Conservation (phyloP, 2,329 filamentous ascomycete species). For the Aspergillus unguis region DNA sequence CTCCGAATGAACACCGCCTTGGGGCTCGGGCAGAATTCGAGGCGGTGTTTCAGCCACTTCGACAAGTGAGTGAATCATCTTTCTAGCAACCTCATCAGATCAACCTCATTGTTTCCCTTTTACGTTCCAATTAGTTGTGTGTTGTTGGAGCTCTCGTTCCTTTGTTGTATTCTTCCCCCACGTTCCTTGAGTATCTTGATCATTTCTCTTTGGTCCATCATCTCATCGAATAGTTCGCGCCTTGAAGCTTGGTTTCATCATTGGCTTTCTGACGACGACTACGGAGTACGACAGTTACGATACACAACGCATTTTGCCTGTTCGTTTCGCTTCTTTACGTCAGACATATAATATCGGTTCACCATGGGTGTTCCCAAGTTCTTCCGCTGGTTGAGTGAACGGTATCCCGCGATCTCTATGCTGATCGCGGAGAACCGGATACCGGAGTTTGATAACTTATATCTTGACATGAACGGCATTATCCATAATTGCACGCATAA, state of each 20-base stretch:
- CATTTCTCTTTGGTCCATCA: slow-evolving; percentile 17
- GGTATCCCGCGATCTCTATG: slow-evolving; percentile 97
- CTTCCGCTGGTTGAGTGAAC: slow-evolving; percentile 98
- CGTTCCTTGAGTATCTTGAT: slow-evolving; percentile 20
- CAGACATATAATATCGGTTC: slow-evolving; percentile 21
- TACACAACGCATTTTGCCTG: slow-evolving; percentile 8
- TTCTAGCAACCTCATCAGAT: background rate
- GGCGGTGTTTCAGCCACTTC: slow-evolving; percentile 8
- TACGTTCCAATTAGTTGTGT: slow-evolving; percentile 6
- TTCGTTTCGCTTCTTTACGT: background rate
- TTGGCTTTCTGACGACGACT: slow-evolving; percentile 22
- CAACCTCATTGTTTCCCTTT: slow-evolving; percentile 1
- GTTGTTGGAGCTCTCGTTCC: slow-evolving; percentile 14
- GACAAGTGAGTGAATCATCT: slow-evolving; percentile 12
- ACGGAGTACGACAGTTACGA: slow-evolving; percentile 22
- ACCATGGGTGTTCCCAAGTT: slow-evolving; percentile 76
- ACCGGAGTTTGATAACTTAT: slow-evolving; percentile 97
- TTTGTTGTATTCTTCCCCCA: slow-evolving; percentile 18
- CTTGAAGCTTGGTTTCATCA: slow-evolving; percentile 21
- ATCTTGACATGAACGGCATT: slow-evolving; percentile 91
- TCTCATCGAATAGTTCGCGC: slow-evolving; percentile 15
- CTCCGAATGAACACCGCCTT: background rate
- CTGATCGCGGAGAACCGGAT: slow-evolving; percentile 98
- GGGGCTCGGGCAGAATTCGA: background rate
- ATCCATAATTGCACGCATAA: slow-evolving; percentile 99